These are phyloP conservation scores for Miamiensis avidus DNA, from an alignment of 169 alveolate species.

Conservation along the genomic window DNA sequence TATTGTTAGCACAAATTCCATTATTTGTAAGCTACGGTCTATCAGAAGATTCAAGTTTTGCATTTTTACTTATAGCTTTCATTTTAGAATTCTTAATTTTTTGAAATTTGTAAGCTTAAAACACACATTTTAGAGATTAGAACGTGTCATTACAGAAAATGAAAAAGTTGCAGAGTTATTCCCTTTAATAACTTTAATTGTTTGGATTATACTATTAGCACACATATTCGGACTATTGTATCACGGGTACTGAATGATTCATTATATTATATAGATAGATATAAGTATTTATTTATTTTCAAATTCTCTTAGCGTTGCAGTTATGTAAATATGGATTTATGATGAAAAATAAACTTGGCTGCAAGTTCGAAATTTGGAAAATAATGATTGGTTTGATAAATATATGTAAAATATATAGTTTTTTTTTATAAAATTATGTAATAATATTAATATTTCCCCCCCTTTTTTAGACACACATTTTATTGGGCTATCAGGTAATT, in stretches of 20 bases:
- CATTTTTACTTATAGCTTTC: background rate
- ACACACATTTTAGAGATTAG: background rate
- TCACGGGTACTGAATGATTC: background rate
- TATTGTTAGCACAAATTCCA: background rate
- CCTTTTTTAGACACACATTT: background rate
- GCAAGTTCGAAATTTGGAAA: background rate
- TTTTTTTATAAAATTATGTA: no score
- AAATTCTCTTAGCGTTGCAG: no score
- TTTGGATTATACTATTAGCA: background rate
- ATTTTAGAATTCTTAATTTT: background rate
- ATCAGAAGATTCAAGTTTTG: background rate
- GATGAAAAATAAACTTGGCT: background rate
- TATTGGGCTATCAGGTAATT: background rate
- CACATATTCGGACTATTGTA: background rate
- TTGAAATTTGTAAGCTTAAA: background rate
- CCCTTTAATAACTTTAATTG: background rate
- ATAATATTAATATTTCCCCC: no score
- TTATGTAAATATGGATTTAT: no score
- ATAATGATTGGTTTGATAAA: background rate
- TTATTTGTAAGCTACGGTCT: background rate
- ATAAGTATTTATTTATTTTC: background rate
- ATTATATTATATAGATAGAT: no score
- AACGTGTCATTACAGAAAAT: background rate
- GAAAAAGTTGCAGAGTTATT: background rate
- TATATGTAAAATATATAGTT: background rate